These are phyloP conservation scores for Amauroascus verrucosus DNA, from an alignment of 2,329 filamentous ascomycete species.

Conservation along the genomic window DNA sequence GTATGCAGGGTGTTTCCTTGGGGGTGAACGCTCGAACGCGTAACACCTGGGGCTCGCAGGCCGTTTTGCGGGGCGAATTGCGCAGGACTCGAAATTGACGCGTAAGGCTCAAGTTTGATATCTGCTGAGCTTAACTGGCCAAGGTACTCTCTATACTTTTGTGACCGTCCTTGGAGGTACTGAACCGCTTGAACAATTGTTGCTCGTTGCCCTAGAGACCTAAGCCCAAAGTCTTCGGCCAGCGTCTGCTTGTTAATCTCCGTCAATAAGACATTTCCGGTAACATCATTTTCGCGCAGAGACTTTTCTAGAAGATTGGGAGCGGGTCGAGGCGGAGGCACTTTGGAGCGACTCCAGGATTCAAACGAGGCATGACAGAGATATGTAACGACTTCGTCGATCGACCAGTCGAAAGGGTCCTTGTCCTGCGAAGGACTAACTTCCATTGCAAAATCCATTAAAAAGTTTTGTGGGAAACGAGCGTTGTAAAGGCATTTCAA, in stretches of 20 bases:
- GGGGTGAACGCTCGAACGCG: neutral
- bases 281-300: slow-evolving; percentile 53
- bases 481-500: neutral
- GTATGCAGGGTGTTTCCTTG: neutral
- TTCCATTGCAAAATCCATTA: neutral
- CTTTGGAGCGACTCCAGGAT: slow-evolving; percentile 28
- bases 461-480: neutral
- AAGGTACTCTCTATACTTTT: slow-evolving; percentile 34
- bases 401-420: slow-evolving; percentile 68
- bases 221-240: slow-evolving; percentile 49
- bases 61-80: slow-evolving; percentile 8
- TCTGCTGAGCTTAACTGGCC: neutral
- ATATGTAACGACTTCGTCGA: slow-evolving; percentile 55
- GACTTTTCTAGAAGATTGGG: slow-evolving; percentile 42
- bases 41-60: neutral
- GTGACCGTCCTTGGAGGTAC: slow-evolving; percentile 45
- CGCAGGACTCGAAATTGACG: neutral
- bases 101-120: neutral
- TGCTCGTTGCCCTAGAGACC: slow-evolving; percentile 47
- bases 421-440: neutral
- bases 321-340: slow-evolving; percentile 41
- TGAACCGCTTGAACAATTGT: slow-evolving; percentile 50
- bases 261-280: slow-evolving; percentile 55
- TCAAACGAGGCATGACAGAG: slow-evolving; percentile 49
- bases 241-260: slow-evolving; percentile 42